These are phyloP conservation scores for Graphilbum ipis-grandicollis DNA, from an alignment of 2,329 filamentous ascomycete genomes.

Conservation along the genomic window DNA sequence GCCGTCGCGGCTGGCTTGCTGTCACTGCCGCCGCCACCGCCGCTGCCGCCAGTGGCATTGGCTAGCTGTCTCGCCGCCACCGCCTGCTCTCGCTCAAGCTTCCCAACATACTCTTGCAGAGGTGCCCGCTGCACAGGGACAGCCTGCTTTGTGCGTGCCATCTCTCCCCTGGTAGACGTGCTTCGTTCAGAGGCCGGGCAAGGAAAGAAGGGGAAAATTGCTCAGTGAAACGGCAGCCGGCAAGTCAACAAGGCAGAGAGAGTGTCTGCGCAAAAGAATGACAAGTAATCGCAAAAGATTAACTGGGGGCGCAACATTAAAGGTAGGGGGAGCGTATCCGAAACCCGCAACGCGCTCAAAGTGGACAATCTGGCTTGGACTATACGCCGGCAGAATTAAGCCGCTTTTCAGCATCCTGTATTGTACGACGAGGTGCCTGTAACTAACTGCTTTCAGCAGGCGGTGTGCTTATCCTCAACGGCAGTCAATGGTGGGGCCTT, in stretches of 20 bases:
- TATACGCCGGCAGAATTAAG: neutral
- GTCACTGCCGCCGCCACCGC: slow-evolving; percentile 4
- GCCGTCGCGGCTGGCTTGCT: slow-evolving; percentile 13
- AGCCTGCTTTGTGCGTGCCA: slow-evolving; percentile 58
- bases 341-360: neutral
- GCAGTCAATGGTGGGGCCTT: neutral
- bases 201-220: too few relatives aligned
- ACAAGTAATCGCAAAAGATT: neutral
- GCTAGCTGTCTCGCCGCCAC: slow-evolving; percentile 8
- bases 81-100: slow-evolving; percentile 17
- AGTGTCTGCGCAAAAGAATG: neutral
- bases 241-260: neutral
- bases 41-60: too few relatives aligned
- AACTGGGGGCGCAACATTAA: neutral
- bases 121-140: slow-evolving; percentile 45
- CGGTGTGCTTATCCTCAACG: too few relatives aligned
- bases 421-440: too few relatives aligned
- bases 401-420: too few relatives aligned
- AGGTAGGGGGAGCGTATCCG: neutral
- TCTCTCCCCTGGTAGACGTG: too few relatives aligned
- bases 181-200: too few relatives aligned
- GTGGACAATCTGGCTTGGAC: slow-evolving; percentile 1
- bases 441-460: slow-evolving; percentile 4
- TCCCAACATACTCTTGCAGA: slow-evolving; percentile 49
- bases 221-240: neutral